Percentiles rank a stretch among this genome's conserved stretches.
These are phyloP conservation scores for Tuber borchii DNA, from an alignment of 495 filamentous ascomycete genomes.

Conservation along the genomic window DNA sequence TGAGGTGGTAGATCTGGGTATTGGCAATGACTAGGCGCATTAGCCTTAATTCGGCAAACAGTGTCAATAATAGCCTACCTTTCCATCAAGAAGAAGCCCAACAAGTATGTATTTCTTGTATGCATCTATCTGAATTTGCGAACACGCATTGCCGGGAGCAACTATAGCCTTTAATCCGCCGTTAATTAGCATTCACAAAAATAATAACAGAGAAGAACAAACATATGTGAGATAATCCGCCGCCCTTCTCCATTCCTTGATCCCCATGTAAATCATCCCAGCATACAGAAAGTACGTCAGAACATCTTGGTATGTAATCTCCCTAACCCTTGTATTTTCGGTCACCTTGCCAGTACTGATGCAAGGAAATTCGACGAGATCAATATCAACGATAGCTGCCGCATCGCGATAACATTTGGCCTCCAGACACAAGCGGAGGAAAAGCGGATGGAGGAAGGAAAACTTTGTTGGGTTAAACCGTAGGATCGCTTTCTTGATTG, in stretches of 20 bases:
- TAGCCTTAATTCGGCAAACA: conserved; percentile 5
- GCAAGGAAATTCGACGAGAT: conserved; percentile 38
- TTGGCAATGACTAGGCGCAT: conserved; percentile 11
- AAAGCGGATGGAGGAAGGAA: conserved; percentile 40
- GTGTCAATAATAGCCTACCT: conserved; percentile 47
- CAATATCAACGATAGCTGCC: conserved; percentile 37
- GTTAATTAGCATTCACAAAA: not conserved
- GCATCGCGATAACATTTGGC: conserved; percentile 42
- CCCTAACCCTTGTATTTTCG: conserved; percentile 24
- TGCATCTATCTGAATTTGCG: conserved; percentile 55
- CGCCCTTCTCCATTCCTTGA: conserved; percentile 66
- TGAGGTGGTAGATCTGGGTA: conserved; percentile 35
- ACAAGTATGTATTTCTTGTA: conserved; percentile 93
- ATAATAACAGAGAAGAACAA: conserved; percentile 4
- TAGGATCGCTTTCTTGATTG: conserved; percentile 40
- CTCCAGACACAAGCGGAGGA: conserved; percentile 37
- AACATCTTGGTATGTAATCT: conserved; percentile 54
- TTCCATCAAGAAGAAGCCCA: conserved; percentile 63
- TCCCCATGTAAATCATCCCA: conserved; percentile 69
- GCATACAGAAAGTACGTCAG: conserved; percentile 73
- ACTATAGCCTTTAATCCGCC: conserved; percentile 17
- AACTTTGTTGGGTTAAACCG: conserved; percentile 37
- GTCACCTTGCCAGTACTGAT: conserved; percentile 23
- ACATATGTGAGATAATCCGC: conserved; percentile 54
- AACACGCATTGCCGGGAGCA: conserved; percentile 37